Evolutionary conservation across 176 grass and related monocot genomes (phyloP).

Genomic region (bread wheat (Triticum aestivum)): IWGSC_CS_RefSeq_v2.1 NC_057812.1:743439122-743439621

Average conservation of each 20-base stretch:
- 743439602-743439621: too few relatives aligned
- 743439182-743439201: not conserved
- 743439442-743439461: not conserved
- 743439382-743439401: not conserved
- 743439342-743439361: not conserved
- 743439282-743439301: not conserved
- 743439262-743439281: not conserved
- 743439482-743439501: not conserved
- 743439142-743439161: not conserved
- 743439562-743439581: not conserved
- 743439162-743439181: not conserved
- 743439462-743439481: not conserved
- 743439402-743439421: not conserved
- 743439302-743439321: not conserved
- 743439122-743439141: not conserved
- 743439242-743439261: not conserved
- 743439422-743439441: not conserved
- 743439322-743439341: not conserved
- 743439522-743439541: not conserved
- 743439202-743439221: not conserved
- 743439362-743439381: too few relatives aligned
- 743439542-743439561: not conserved
- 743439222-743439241: not conserved
- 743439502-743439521: not conserved
- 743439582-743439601: too few relatives aligned